Conservation (phyloP, 805 yeast genomes). For the Candida tammaniensis region DNA sequence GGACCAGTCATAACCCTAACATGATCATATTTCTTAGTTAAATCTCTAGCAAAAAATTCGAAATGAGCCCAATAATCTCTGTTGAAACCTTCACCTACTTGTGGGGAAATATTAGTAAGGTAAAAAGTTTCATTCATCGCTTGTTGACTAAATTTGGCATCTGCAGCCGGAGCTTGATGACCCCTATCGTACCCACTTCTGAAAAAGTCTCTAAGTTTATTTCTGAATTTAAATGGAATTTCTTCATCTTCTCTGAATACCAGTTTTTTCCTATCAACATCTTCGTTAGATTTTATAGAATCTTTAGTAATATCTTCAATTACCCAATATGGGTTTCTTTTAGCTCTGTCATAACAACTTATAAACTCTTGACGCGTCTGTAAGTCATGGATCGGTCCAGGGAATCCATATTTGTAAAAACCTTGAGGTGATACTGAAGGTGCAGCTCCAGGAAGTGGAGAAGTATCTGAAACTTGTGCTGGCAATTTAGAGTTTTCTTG, state of each 20-base stretch:
- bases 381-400: slow-evolving; percentile 91
- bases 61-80: slow-evolving; percentile 97
- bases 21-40: slow-evolving; percentile 66
- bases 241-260: slow-evolving; percentile 83
- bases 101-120: slow-evolving; percentile 91
- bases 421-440: slow-evolving; percentile 64
- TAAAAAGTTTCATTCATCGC: slow-evolving; percentile 96
- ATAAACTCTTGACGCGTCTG: slow-evolving; percentile 72
- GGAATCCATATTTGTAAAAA: slow-evolving; percentile 89
- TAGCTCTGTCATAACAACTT: slow-evolving; percentile 81
- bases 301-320: slow-evolving; percentile 85
- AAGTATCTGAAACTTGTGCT: slow-evolving; percentile 6
- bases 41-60: slow-evolving; percentile 80
- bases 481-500: slow-evolving; percentile 1
- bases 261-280: slow-evolving; percentile 75
- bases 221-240: slow-evolving; percentile 76
- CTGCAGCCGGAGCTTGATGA: slow-evolving; percentile 97
- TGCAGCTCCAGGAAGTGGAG: slow-evolving; percentile 22
- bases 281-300: slow-evolving; percentile 50
- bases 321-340: slow-evolving; percentile 84
- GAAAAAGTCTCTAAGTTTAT: slow-evolving; percentile 78
- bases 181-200: slow-evolving; percentile 96
- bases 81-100: slow-evolving; percentile 96
- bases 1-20: slow-evolving; percentile 95
- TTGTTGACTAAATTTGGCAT: slow-evolving; percentile 82